Conservation (phyloP, 192 early-diverging fungal genomes). For the Kappamyces sp. region DNA sequence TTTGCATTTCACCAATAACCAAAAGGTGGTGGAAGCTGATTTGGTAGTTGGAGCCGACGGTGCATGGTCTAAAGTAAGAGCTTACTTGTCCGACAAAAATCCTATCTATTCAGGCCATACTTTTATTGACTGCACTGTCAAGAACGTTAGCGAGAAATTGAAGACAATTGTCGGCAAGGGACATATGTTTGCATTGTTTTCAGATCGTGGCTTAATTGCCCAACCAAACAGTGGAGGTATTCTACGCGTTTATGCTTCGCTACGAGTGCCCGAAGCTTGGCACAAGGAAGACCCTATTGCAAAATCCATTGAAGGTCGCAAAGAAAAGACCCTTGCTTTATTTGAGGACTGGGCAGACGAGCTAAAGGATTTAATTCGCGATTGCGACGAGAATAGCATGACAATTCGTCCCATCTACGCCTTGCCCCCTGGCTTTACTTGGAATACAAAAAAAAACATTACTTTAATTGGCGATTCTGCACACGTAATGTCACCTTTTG, state of each 20-base stretch:
- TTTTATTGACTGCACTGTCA: conserved; percentile 32
- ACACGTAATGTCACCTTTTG: conserved; percentile 47
- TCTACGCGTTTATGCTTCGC: conserved; percentile 27
- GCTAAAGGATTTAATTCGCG: conserved; percentile 11
- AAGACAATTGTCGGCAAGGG: conserved; percentile 30
- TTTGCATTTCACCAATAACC: background rate
- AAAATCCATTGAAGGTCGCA: background rate
- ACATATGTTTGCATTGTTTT: conserved; percentile 23
- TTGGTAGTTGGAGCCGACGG: conserved; percentile 51
- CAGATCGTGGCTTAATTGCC: conserved; percentile 26
- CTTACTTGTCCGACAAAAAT: conserved; percentile 18
- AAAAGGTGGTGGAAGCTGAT: conserved; percentile 18
- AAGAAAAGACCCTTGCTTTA: conserved; percentile 12
- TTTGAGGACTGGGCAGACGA: conserved; percentile 21
- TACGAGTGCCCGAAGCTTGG: conserved; percentile 25
- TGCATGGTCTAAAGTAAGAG: conserved; percentile 46
- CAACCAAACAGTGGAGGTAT: conserved; percentile 30
- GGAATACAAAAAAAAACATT: conserved; percentile 22
- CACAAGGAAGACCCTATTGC: conserved; percentile 16
- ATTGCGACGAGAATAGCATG: conserved; percentile 9
- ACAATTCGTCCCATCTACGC: conserved; percentile 24
- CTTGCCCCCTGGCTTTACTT: conserved; percentile 24
- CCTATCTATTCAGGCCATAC: conserved; percentile 41
- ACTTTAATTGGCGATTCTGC: conserved; percentile 44
- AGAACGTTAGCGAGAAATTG: conserved; percentile 25